Percentiles rank a stretch among this genome's conserved stretches.
Conservation (phyloP, 2,329 filamentous ascomycete species). For the Chalaropsis ovoidea region DNA sequence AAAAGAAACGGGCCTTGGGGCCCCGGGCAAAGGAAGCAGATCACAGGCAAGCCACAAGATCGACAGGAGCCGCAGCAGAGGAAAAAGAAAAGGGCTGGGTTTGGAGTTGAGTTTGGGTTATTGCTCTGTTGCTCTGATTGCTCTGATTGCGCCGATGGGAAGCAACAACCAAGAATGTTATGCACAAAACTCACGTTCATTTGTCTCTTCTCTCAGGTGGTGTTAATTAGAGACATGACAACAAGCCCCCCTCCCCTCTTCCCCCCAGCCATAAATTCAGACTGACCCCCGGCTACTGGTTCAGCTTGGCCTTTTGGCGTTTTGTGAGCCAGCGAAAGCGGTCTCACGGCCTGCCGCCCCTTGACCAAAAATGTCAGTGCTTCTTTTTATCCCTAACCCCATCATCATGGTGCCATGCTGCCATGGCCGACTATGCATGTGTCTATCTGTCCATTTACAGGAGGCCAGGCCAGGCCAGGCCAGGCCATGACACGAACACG, state of each 20-base stretch:
- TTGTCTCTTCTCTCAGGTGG: neutral
- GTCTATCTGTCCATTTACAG: neutral
- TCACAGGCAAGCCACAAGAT: slow-evolving; percentile 14
- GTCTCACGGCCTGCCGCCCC: neutral
- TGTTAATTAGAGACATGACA: slow-evolving; percentile 5
- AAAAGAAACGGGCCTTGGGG: neutral
- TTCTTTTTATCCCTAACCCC: neutral
- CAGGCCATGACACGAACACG: neutral
- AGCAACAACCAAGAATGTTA: neutral
- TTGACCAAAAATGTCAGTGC: slow-evolving; percentile 8
- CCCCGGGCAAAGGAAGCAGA: slow-evolving; percentile 5
- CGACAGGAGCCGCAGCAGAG: slow-evolving; percentile 12
- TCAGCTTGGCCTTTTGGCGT: slow-evolving; percentile 11
- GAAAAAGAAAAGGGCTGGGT: slow-evolving; percentile 11
- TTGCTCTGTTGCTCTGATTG: neutral
- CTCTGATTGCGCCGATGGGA: neutral
- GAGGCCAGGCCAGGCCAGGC: neutral
- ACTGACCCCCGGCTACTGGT: neutral
- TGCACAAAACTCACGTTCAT: neutral
- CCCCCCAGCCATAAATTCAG: neutral
- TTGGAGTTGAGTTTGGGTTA: slow-evolving; percentile 3
- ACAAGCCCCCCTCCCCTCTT: neutral
- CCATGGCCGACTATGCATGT: neutral
- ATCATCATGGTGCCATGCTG: neutral
- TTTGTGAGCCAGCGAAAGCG: neutral